Conservation (phyloP, 2,329 filamentous ascomycete genomes). For the Colletotrichum aenigma region DNA sequence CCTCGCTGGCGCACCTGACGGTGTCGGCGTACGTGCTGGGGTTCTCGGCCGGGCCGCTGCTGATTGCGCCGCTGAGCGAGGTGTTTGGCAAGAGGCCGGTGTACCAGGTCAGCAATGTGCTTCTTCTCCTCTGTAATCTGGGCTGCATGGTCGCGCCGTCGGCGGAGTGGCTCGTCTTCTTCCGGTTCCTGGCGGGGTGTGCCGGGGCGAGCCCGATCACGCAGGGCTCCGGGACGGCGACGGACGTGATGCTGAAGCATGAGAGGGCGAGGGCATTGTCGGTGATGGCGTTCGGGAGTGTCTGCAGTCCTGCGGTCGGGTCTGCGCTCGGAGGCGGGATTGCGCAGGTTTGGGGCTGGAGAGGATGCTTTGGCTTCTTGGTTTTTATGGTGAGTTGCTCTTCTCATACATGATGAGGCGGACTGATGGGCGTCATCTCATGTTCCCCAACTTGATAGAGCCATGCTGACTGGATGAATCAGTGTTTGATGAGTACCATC, state of each 20-base stretch:
- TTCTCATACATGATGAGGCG: background rate
- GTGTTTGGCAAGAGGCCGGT: background rate
- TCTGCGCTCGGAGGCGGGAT: background rate
- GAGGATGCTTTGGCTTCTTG: background rate
- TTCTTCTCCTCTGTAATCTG: background rate
- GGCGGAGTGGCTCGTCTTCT: background rate
- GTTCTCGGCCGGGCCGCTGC: conserved; percentile 5
- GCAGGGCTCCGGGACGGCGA: background rate
- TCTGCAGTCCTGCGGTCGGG: conserved; percentile 1
- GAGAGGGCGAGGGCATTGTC: background rate
- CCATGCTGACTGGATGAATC: background rate
- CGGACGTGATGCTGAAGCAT: background rate
- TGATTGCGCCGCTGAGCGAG: background rate
- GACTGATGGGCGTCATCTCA: background rate
- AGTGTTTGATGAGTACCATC: background rate
- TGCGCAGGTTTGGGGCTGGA: background rate
- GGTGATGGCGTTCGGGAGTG: conserved; percentile 5
- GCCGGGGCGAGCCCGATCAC: conserved; percentile 6
- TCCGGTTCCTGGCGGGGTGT: conserved; percentile 4
- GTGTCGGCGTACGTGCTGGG: conserved; percentile 8
- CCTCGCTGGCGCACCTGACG: background rate
- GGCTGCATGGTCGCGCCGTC: conserved; percentile 2
- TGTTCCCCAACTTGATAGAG: background rate
- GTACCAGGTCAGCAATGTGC: background rate
- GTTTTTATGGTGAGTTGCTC: background rate